A percentile compares a stretch with the other conserved stretches of the same genome.
Conservation (phyloP, 1,284 basidiomycete species). For the Afroboletus lepidellus region DNA sequence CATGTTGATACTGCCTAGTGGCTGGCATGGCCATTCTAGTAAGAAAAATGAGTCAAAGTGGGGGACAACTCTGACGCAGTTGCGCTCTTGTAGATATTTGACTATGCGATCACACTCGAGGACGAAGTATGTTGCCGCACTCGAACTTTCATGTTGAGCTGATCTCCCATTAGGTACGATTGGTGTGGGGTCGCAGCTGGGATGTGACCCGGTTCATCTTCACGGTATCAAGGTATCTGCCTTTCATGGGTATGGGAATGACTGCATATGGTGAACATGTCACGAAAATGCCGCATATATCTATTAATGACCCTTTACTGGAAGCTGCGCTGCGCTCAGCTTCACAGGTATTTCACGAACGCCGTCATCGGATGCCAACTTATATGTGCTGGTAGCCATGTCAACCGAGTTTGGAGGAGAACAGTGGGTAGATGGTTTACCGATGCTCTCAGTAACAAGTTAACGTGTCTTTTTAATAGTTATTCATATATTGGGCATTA, state of each 20-base stretch:
- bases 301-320: neutral
- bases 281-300: neutral
- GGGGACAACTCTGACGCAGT: neutral
- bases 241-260: too few species aligned
- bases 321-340: constrained; percentile 11
- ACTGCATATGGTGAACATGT: too few species aligned
- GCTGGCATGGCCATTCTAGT: constrained; percentile 17
- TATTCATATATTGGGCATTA: constrained; percentile 15
- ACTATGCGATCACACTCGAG: too few species aligned
- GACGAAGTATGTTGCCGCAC: neutral
- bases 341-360: constrained; percentile 5
- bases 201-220: too few species aligned
- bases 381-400: neutral
- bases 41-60: neutral
- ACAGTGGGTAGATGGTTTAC: constrained; percentile 3
- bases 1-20: too few species aligned
- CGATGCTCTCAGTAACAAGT: neutral
- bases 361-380: neutral
- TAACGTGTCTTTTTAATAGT: constrained; percentile 6
- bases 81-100: constrained; percentile 2
- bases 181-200: constrained; percentile 21
- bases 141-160: neutral
- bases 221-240: too few species aligned
- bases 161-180: constrained; percentile 10
- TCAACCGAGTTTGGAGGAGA: neutral